Evolutionary conservation across 1,139 yeast species (phyloP).

Genomic region (Taphrina confusa): DNA sequence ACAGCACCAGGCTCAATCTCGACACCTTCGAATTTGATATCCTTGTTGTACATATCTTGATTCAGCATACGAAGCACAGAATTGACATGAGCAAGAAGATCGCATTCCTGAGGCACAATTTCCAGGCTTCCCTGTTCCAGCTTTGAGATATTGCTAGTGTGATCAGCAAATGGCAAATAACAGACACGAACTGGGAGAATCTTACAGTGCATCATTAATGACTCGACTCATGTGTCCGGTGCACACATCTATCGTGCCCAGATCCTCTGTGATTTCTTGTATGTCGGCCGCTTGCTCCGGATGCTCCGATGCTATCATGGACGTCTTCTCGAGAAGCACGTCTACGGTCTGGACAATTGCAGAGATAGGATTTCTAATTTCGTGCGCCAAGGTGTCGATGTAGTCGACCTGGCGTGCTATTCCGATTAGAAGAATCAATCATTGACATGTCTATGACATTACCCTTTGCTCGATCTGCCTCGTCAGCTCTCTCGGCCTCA

Average conservation of each 20-base stretch:
- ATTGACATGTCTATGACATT: background rate
- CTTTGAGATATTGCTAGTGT: conserved; percentile 2
- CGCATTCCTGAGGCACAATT: background rate
- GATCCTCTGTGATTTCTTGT: background rate
- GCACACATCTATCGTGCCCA: conserved; percentile 17
- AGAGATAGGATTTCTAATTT: conserved; percentile 39
- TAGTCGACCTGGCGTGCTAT: conserved; percentile 39
- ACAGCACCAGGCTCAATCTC: background rate
- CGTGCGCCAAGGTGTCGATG: conserved; percentile 40
- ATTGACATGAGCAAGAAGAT: conserved; percentile 1
- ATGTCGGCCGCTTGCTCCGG: background rate
- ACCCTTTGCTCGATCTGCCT: conserved; percentile 39
- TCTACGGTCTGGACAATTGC: conserved; percentile 38
- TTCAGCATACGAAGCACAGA: conserved; percentile 7
- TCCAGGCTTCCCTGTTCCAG: conserved; percentile 12
- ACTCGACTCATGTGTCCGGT: conserved; percentile 21
- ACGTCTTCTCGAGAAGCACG: conserved; percentile 10
- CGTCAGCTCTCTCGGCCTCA: conserved; percentile 40
- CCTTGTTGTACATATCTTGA: conserved; percentile 8
- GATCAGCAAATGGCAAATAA: background rate
- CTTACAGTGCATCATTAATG: conserved; percentile 14
- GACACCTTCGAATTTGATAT: background rate
- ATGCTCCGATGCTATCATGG: background rate
- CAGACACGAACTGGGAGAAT: background rate
- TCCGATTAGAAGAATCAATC: background rate